These are phyloP conservation scores for Apiotrichum sp. DNA, from an alignment of 1,284 basidiomycete species.

Conservation along the genomic window DNA sequence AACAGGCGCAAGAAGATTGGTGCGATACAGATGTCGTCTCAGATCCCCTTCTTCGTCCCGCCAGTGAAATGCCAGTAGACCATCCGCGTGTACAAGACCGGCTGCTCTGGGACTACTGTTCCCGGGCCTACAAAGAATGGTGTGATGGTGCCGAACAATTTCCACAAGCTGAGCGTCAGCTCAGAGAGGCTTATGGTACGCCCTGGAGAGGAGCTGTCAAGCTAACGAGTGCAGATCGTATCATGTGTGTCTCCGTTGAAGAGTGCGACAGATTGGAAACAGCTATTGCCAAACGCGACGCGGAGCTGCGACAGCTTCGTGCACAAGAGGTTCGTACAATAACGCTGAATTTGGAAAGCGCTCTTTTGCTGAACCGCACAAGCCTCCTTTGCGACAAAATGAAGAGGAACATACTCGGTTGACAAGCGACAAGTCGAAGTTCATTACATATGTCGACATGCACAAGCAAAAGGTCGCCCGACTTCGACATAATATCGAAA, in stretches of 20 bases:
- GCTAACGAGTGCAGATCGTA: constrained; percentile 23
- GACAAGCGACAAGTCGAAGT: constrained; percentile 44
- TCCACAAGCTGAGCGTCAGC: constrained; percentile 58
- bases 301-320: constrained; percentile 36
- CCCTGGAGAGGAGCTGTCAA: neutral
- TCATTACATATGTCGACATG: constrained; percentile 39
- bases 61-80: constrained; percentile 34
- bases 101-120: constrained; percentile 66
- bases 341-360: neutral
- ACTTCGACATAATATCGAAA: constrained; percentile 27
- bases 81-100: constrained; percentile 55
- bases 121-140: constrained; percentile 65
- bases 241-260: constrained; percentile 27
- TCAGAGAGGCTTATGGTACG: constrained; percentile 67
- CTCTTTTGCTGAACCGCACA: constrained; percentile 1
- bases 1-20: constrained; percentile 50
- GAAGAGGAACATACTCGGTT: constrained; percentile 41
- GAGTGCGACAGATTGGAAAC: constrained; percentile 35
- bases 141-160: constrained; percentile 62
- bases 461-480: constrained; percentile 43
- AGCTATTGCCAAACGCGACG: constrained; percentile 22
- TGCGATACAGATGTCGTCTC: constrained; percentile 63
- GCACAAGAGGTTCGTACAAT: constrained; percentile 33
- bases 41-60: constrained; percentile 55
- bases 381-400: constrained; percentile 38